These are phyloP conservation scores for Rhodotorula sp. DNA, from an alignment of 1,284 basidiomycete species.

Conservation along the genomic window DNA sequence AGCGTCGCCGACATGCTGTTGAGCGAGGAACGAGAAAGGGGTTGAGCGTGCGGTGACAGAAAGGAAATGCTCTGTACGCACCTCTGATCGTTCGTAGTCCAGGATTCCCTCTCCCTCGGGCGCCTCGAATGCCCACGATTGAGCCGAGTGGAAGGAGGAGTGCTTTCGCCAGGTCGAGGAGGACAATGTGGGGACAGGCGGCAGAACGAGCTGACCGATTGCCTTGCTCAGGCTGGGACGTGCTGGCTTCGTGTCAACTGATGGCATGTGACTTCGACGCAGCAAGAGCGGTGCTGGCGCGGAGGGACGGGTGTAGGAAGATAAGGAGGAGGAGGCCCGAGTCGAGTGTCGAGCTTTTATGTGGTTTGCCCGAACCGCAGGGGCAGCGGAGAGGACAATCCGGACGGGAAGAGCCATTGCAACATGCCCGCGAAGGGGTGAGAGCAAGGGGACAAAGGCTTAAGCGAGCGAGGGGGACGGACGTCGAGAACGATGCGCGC, in stretches of 20 bases:
- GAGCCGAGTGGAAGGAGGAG: background rate
- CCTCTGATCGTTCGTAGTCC: constrained; percentile 25
- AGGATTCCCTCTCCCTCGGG: background rate
- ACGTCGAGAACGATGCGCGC: background rate
- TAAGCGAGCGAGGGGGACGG: background rate
- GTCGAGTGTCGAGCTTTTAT: background rate
- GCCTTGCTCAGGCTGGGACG: background rate
- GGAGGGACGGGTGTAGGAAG: background rate
- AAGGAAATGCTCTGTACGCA: background rate
- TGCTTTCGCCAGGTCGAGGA: background rate
- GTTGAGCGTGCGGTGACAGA: background rate
- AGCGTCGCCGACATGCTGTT: constrained; percentile 26
- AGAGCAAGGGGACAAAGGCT: background rate
- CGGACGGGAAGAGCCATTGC: background rate
- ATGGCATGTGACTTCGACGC: too few relatives aligned
- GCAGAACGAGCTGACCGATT: background rate
- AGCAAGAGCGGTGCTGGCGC: background rate
- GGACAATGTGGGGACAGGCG: background rate
- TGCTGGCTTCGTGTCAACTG: background rate
- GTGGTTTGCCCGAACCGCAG: too few relatives aligned
- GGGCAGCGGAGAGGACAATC: background rate
- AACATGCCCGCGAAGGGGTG: background rate
- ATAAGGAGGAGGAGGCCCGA: background rate
- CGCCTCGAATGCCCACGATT: constrained; percentile 9
- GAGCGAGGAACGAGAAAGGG: background rate